Percentiles rank a stretch among this genome's conserved stretches.
Conservation (phyloP, 768 basidiomycete genomes). For the Kwoniella botswanensis region DNA sequence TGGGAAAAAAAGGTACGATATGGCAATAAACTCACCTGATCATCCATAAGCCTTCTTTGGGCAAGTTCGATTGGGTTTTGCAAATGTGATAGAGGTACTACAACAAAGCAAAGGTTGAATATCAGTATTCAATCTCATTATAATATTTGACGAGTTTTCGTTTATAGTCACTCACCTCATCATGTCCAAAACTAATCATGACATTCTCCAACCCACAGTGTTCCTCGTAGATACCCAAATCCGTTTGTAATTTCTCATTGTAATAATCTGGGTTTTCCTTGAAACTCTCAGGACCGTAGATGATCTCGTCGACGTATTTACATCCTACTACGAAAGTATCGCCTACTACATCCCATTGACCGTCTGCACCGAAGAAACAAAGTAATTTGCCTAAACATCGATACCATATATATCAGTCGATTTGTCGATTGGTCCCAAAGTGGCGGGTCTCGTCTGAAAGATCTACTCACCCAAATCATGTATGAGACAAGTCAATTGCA, state of each 20-base stretch:
- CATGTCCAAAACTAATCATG: slow-evolving; percentile 81
- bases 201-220: slow-evolving; percentile 57
- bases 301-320: slow-evolving; percentile 70
- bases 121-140: not conserved
- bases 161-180: slow-evolving; percentile 53
- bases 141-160: no score
- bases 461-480: slow-evolving; percentile 67
- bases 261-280: slow-evolving; percentile 55
- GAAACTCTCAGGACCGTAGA: slow-evolving; percentile 56
- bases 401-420: slow-evolving; percentile 53
- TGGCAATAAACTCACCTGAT: slow-evolving; percentile 37
- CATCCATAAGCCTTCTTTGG: slow-evolving; percentile 20
- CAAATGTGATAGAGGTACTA: slow-evolving; percentile 70
- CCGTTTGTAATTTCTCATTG: slow-evolving; percentile 50
- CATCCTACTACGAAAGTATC: slow-evolving; percentile 84
- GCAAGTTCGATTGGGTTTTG: slow-evolving; percentile 71
- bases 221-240: slow-evolving; percentile 55
- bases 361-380: slow-evolving; percentile 68
- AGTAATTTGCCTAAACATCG: slow-evolving; percentile 89
- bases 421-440: no score
- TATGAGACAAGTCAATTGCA: slow-evolving; percentile 76
- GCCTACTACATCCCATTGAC: slow-evolving; percentile 95
- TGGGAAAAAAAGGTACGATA: not conserved
- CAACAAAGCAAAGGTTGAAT: not conserved
- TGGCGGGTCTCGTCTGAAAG: no score